Conservation (phyloP, 345 rosid genomes). For the Lumnitzera littorea region DNA sequence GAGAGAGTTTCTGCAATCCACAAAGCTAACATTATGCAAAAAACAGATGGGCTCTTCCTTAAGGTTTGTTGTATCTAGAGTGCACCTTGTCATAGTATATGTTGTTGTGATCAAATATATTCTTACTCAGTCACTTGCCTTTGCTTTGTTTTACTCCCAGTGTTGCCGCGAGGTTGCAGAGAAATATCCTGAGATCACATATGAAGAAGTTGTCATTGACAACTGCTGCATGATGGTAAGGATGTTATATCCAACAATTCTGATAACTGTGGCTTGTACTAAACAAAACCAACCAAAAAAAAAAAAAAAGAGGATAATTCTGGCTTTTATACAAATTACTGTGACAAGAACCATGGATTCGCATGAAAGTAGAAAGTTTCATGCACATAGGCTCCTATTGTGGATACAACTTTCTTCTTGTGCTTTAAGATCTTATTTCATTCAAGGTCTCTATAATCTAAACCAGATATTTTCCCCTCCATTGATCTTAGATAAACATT, state of each 20-base stretch:
- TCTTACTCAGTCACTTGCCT: neutral
- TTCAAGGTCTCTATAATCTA: too few species aligned
- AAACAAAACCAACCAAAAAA: neutral
- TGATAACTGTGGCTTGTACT: neutral
- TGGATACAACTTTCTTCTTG: too few species aligned
- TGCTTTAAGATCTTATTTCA: too few species aligned
- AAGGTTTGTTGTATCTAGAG: constrained; percentile 36
- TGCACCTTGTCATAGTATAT: neutral
- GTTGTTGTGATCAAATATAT: neutral
- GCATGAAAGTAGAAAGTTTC: too few species aligned
- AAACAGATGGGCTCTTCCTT: constrained; percentile 97
- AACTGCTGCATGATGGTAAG: constrained; percentile 99
- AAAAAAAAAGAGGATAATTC: too few species aligned
- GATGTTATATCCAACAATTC: constrained; percentile 2
- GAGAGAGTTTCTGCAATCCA: constrained; percentile 96
- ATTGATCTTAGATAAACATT: too few species aligned
- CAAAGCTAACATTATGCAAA: constrained; percentile 99
- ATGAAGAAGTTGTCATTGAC: constrained; percentile 99
- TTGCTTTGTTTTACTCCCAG: constrained; percentile 33
- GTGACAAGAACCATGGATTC: too few species aligned
- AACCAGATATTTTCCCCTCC: too few species aligned
- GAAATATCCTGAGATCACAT: constrained; percentile 89
- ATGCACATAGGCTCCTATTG: too few species aligned
- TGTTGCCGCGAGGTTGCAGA: constrained; percentile 99
- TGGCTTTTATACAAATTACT: too few species aligned